Percentiles rank a stretch among this genome's conserved stretches.
Evolutionary conservation across 202 grass and related monocot genomes (phyloP).

Genomic region (Panicum virgatum): DNA sequence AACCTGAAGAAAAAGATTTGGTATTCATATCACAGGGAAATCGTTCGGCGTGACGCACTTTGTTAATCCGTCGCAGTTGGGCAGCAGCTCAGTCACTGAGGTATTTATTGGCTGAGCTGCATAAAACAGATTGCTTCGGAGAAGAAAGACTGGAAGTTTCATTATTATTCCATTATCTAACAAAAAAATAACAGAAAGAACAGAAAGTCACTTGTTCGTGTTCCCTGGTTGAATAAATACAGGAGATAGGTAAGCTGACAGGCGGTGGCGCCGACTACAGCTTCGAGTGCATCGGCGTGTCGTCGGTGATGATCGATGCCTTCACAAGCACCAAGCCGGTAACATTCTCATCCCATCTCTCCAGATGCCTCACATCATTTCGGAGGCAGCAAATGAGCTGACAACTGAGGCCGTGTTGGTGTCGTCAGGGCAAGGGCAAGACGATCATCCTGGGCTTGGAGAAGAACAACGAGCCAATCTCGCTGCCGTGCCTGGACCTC

Average conservation of each 20-base stretch:
- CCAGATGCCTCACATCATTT: neutral
- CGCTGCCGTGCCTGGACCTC: neutral
- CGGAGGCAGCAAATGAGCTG: neutral
- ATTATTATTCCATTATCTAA: neutral
- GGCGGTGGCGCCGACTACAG: constrained; percentile 64
- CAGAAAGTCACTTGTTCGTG: neutral
- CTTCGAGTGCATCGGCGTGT: constrained; percentile 76
- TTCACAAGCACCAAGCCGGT: constrained; percentile 53
- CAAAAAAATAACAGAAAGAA: neutral
- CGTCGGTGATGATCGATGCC: constrained; percentile 64
- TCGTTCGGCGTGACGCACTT: constrained; percentile 61
- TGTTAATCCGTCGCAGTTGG: constrained; percentile 58
- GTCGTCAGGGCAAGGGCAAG: constrained; percentile 45
- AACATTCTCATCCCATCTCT: neutral
- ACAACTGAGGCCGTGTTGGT: neutral
- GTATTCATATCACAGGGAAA: constrained; percentile 29
- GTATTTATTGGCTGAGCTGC: constrained; percentile 8
- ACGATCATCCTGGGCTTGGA: neutral
- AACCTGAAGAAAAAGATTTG: neutral
- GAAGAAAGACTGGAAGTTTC: neutral
- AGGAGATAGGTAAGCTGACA: constrained; percentile 66
- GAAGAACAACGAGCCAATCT: neutral
- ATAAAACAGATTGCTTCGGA: neutral
- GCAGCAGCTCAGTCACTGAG: constrained; percentile 40
- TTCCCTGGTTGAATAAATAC: neutral